These are phyloP conservation scores for Epithemia pelagica DNA, from an alignment of 108 stramenopile species.

Conservation along the genomic window DNA sequence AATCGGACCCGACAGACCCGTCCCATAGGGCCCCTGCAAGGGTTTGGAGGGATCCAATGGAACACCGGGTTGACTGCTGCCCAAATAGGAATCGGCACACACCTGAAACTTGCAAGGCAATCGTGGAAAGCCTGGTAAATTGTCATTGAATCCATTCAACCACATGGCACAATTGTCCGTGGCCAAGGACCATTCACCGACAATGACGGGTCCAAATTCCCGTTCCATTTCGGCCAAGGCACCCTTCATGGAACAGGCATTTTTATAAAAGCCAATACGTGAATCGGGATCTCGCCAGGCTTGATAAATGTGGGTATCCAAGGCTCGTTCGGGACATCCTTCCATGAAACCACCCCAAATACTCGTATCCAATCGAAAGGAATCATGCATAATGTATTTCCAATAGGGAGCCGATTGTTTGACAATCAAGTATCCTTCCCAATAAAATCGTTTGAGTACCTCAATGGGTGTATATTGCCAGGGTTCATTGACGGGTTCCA, in stretches of 20 bases:
- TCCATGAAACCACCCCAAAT: constrained; percentile 92
- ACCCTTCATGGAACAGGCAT: constrained; percentile 75
- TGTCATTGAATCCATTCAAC: constrained; percentile 94
- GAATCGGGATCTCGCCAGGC: constrained; percentile 85
- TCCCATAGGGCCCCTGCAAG: constrained; percentile 83
- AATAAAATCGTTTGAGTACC: constrained; percentile 77
- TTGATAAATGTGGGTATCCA: constrained; percentile 87
- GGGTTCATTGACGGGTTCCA: constrained; percentile 93
- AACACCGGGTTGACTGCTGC: constrained; percentile 77
- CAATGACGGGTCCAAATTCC: constrained; percentile 78
- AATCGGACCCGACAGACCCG: constrained; percentile 75
- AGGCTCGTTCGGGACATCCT: constrained; percentile 31
- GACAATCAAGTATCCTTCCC: constrained; percentile 88
- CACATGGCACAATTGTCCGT: constrained; percentile 94
- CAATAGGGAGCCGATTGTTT: constrained; percentile 82
- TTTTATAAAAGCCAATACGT: constrained; percentile 59
- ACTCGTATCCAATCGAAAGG: constrained; percentile 78
- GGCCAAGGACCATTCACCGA: constrained; percentile 91
- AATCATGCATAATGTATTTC: constrained; percentile 94
- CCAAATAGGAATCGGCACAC: constrained; percentile 86
- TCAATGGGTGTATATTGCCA: constrained; percentile 88
- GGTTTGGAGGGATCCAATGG: constrained; percentile 68
- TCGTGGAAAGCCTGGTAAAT: constrained; percentile 72
- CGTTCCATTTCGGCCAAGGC: constrained; percentile 73
- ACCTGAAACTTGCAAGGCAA: constrained; percentile 75